Evolutionary conservation across 2,329 filamentous ascomycete species (phyloP), one percentile per base, ranked within the genome.

Genomic region (Geosmithia putterillii): DNA sequence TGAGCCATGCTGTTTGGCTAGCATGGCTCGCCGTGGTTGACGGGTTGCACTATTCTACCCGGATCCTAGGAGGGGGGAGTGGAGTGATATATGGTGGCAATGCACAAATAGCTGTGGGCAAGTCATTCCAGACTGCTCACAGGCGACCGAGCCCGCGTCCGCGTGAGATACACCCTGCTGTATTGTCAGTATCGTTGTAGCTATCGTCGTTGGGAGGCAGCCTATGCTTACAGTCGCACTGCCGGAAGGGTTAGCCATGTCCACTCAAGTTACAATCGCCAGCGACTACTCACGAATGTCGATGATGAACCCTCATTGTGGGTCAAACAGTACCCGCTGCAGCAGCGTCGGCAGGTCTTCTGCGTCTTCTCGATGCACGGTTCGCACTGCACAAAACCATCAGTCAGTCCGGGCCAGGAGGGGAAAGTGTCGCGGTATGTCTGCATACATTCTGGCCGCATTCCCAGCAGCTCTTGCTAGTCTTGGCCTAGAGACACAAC

Each of bases 301-400:
- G 70, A 63, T 12, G 81, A 85, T 36, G 83, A 90, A 15, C 86
- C 85, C 51, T 88, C 84, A 51, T 94, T 88, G 57, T 94, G 86
- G 44, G 82, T 72, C 47, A 83, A 73, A 59, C 89, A 95, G 59
- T 94, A 95, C 42, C 85, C 84, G 44, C 83, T 83, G 37, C 73
- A 73, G 60, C 89, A 95, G 46, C 72, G 73, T 47, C 68, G 72
- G 58, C 89, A 95, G 28, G 68, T 72, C 39, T 79, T 74, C 54
- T 90, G 85, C 21, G 81, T 86, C 38, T 71, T 63, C 21, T 74
- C 65, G 54, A 87, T 86, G 63, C 89, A 95, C 35, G 76, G 72
- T 42, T 76, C 73, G 58, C 89, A 95, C 81, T 88, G 49, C 3
- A 17, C 9, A 18, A 25, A 39, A 37, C n/a, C 3, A 20, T 18